Percentiles rank a stretch among this genome's conserved stretches.
Conservation (phyloP, 805 yeast genomes). For the Kuraishia piskuri region DNA sequence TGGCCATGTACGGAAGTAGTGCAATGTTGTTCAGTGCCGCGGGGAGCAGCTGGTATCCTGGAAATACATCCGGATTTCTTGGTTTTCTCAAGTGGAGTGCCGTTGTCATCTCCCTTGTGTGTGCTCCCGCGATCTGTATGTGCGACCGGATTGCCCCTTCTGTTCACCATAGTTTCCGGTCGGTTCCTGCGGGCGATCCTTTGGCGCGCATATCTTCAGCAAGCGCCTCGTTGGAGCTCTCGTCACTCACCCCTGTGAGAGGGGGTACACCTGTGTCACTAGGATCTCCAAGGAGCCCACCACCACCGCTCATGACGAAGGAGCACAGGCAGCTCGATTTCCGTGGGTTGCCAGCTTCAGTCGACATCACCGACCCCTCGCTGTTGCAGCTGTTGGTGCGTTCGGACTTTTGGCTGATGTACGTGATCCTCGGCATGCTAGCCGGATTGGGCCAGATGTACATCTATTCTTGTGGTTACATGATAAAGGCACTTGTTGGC, state of each 20-base stretch:
- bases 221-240: neutral
- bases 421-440: constrained; percentile 39
- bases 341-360: neutral
- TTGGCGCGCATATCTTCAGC: neutral
- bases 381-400: constrained; percentile 15
- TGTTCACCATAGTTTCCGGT: neutral
- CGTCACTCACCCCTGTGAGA: neutral
- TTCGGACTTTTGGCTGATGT: constrained; percentile 41
- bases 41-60: constrained; percentile 43
- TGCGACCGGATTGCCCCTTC: constrained; percentile 1
- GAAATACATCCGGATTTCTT: constrained; percentile 48
- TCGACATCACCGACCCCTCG: neutral
- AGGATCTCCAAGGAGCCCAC: neutral
- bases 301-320: neutral
- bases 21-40: constrained; percentile 59
- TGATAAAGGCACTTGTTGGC: constrained; percentile 41
- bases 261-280: neutral
- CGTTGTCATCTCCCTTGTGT: constrained; percentile 29
- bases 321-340: neutral
- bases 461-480: constrained; percentile 66
- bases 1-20: constrained; percentile 67
- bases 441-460: constrained; percentile 71
- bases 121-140: constrained; percentile 27
- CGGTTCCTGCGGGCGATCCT: neutral
- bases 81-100: constrained; percentile 36